A percentile compares a stretch with the other conserved stretches of the same genome.
phyloP scores from a whole-genome alignment of 2,329 filamentous ascomycete species.

The Trichophyton benhamiae region DNA sequence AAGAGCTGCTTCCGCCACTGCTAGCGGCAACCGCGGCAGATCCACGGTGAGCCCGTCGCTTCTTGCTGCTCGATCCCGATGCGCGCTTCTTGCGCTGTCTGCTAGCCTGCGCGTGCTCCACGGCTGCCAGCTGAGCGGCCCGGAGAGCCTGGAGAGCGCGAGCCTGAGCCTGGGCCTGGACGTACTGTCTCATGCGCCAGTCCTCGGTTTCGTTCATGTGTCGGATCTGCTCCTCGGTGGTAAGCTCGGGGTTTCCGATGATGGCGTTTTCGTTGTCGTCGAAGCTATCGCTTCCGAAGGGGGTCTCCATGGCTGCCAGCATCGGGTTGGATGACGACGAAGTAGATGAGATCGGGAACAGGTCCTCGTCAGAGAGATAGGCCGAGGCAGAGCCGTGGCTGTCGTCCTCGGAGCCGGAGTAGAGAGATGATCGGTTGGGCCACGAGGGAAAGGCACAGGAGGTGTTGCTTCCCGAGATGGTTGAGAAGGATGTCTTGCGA shows the following conservation, averaged over 20 bases:
- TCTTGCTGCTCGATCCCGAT: constrained; percentile 9
- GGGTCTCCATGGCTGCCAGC: not conserved
- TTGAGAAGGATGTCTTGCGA: constrained; percentile 32
- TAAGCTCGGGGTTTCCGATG: constrained; percentile 20
- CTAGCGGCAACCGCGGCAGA: constrained; percentile 7
- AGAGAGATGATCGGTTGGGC: constrained; percentile 31
- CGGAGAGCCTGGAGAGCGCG: constrained; percentile 30
- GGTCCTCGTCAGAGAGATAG: constrained; percentile 33
- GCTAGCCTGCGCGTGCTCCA: constrained; percentile 14
- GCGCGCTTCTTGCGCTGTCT: constrained; percentile 17
- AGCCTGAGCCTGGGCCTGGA: constrained; percentile 31
- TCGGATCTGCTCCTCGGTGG: constrained; percentile 31
- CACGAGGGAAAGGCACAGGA: constrained; percentile 35
- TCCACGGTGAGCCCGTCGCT: constrained; percentile 13
- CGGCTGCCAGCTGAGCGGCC: constrained; percentile 21
- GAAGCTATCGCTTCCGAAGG: not conserved
- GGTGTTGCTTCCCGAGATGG: constrained; percentile 27
- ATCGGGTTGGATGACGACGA: constrained; percentile 13
- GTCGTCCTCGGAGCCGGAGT: constrained; percentile 22
- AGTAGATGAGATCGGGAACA: constrained; percentile 24
- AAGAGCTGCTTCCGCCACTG: not conserved
- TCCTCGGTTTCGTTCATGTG: constrained; percentile 26
- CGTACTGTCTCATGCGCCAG: constrained; percentile 26
- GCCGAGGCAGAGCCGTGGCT: constrained; percentile 19
- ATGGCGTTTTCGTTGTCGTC: constrained; percentile 12